phyloP scores from a whole-genome alignment of 2,329 filamentous ascomycete species.

The Fusarium dimerum region DNA sequence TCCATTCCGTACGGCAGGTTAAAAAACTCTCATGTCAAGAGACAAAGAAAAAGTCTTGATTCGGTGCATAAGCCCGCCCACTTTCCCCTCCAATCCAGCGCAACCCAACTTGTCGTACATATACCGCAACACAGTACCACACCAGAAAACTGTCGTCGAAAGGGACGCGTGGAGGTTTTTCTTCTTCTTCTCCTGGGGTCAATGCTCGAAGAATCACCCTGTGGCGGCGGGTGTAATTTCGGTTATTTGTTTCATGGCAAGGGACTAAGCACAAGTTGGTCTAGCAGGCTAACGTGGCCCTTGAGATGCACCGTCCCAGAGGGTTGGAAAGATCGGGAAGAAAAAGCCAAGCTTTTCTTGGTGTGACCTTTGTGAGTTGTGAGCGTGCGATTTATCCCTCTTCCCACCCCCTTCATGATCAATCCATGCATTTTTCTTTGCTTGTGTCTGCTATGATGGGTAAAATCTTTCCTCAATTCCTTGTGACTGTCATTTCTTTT shows the following conservation, averaged over 20 bases:
- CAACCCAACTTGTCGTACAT: neutral
- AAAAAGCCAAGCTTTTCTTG: slow-evolving; percentile 18
- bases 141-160: slow-evolving; percentile 1
- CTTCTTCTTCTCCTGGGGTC: too few relatives aligned
- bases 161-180: slow-evolving; percentile 19
- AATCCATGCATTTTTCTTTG: too few relatives aligned
- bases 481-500: neutral
- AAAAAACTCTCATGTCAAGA: neutral
- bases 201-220: neutral
- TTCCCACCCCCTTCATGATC: too few relatives aligned
- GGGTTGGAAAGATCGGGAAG: slow-evolving; percentile 10
- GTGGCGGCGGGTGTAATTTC: slow-evolving; percentile 39
- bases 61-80: too few relatives aligned
- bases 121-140: neutral
- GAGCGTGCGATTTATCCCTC: neutral
- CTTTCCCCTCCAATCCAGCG: neutral
- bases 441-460: too few relatives aligned
- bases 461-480: neutral
- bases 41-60: neutral
- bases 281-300: slow-evolving; percentile 30
- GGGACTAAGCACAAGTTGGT: slow-evolving; percentile 22
- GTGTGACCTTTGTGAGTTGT: slow-evolving; percentile 6
- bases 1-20: neutral
- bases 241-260: slow-evolving; percentile 33
- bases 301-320: slow-evolving; percentile 14